phyloP scores from a whole-genome alignment of 495 filamentous ascomycete genomes.

The Bacidia rubella region DNA sequence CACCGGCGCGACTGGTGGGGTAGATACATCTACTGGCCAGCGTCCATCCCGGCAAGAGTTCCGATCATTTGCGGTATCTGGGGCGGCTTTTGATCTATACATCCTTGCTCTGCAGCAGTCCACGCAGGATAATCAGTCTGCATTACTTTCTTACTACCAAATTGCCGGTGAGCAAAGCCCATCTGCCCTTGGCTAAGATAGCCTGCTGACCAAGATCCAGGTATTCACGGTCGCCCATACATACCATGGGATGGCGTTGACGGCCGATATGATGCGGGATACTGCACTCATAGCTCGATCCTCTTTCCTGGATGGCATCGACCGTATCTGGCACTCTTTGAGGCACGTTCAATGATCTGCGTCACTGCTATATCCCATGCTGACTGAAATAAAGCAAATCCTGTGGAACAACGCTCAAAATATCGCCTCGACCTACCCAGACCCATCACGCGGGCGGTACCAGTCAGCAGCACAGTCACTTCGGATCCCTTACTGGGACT shows the following conservation, averaged over 20 bases:
- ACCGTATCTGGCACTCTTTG: conserved; percentile 33
- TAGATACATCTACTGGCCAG: conserved; percentile 16
- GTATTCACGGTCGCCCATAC: conserved; percentile 23
- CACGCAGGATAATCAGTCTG: conserved; percentile 17
- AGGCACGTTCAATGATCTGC: conserved; percentile 19
- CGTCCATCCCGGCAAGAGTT: conserved; percentile 20
- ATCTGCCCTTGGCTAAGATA: background rate
- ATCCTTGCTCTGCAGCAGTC: conserved; percentile 21
- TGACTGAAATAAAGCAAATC: conserved; percentile 21
- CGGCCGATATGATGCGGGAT: conserved; percentile 11
- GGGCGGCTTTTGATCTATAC: conserved; percentile 23
- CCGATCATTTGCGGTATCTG: conserved; percentile 15
- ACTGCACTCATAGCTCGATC: conserved; percentile 17
- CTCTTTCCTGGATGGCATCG: conserved; percentile 31
- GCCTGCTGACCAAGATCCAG: conserved; percentile 10
- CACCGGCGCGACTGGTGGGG: conserved; percentile 14
- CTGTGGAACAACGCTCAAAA: conserved; percentile 20
- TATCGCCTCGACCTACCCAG: conserved; percentile 21
- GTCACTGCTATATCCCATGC: background rate
- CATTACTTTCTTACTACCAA: conserved; percentile 19
- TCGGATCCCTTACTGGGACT: conserved; percentile 45
- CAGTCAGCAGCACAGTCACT: conserved; percentile 33
- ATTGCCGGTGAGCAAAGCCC: conserved; percentile 13
- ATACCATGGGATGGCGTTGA: conserved; percentile 21
- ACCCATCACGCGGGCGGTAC: conserved; percentile 16